phyloP scores from a whole-genome alignment of 2,329 filamentous ascomycete species.

The Zymoseptoria tritici region DNA sequence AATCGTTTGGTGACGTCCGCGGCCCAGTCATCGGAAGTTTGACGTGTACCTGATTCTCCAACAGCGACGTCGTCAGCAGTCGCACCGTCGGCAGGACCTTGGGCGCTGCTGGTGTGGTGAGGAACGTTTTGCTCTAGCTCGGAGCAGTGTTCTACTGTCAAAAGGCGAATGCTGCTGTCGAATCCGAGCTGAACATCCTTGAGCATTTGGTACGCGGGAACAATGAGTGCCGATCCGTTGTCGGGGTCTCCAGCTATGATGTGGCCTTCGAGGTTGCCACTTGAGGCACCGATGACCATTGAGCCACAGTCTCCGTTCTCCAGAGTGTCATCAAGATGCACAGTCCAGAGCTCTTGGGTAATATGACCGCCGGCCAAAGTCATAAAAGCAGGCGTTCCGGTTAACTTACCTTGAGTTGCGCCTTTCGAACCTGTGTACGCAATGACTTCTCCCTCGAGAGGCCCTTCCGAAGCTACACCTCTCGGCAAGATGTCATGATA shows the following conservation, averaged over 20 bases:
- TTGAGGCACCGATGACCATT: constrained; percentile 1
- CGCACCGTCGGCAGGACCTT: background rate
- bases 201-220: constrained; percentile 6
- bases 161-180: background rate
- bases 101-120: background rate
- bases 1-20: constrained; percentile 74
- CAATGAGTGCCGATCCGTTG: constrained; percentile 1
- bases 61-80: background rate
- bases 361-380: background rate
- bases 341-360: constrained; percentile 6
- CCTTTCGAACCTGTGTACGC: constrained; percentile 4
- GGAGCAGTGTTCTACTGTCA: background rate
- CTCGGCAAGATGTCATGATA: background rate
- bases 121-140: background rate
- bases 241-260: constrained; percentile 3
- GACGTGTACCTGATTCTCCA: background rate
- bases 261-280: constrained; percentile 1
- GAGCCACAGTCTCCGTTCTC: constrained; percentile 5
- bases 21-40: constrained; percentile 57
- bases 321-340: constrained; percentile 1
- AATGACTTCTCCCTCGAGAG: background rate
- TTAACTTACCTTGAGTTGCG: background rate
- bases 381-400: constrained; percentile 2
- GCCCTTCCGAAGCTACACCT: background rate
- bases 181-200: constrained; percentile 2